phyloP scores from a whole-genome alignment of 345 rosid genomes.

The Hirschfeldia incana region DNA sequence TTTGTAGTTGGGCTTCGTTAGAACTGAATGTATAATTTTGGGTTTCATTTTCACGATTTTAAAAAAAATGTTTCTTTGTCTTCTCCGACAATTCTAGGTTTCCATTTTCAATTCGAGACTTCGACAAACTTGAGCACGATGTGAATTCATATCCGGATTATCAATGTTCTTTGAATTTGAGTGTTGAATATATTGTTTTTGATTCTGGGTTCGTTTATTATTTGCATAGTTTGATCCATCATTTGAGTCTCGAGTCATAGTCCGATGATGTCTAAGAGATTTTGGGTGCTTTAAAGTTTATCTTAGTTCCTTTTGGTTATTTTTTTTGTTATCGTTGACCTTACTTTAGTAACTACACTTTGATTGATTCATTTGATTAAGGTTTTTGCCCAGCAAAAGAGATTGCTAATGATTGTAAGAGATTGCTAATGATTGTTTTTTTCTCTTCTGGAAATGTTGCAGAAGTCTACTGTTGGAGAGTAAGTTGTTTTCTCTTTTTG shows the following conservation, averaged over 20 bases:
- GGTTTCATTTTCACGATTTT: no score
- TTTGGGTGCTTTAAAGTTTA: no score
- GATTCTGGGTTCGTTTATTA: not conserved
- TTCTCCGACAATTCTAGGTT: not conserved
- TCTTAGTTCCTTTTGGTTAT: no score
- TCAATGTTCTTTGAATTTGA: not conserved
- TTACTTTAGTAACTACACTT: not conserved
- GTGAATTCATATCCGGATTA: not conserved
- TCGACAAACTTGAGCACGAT: not conserved
- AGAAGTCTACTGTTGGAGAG: slow-evolving; percentile 59
- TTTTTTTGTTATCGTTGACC: no score
- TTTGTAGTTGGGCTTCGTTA: no score
- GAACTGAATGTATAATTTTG: no score
- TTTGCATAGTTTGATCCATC: not conserved
- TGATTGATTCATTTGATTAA: not conserved
- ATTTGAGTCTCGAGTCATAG: no score
- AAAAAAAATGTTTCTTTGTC: no score
- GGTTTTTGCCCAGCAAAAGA: not conserved
- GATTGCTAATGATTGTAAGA: not conserved
- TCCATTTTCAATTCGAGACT: slow-evolving; percentile 1
- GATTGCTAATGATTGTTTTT: not conserved
- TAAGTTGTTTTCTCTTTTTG: slow-evolving; percentile 36
- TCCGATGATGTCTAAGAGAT: no score
- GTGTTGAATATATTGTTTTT: not conserved
- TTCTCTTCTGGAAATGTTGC: slow-evolving; percentile 23